phyloP scores from a whole-genome alignment of 768 basidiomycete genomes.

The Mycena albidolilacea region DNA sequence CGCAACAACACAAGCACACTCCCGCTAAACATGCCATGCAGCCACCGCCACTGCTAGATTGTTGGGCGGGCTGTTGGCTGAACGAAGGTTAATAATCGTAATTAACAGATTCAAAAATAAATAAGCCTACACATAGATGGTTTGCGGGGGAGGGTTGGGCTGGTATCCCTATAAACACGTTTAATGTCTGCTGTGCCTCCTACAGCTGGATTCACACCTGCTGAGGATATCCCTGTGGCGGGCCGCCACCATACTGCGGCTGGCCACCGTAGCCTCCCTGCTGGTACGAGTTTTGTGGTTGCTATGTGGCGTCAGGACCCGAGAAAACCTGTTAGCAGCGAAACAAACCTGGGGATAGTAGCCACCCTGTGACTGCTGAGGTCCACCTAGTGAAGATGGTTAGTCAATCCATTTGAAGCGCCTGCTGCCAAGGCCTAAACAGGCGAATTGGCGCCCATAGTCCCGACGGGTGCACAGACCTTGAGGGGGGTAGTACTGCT shows the following conservation, averaged over 20 bases:
- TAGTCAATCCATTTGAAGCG: background rate
- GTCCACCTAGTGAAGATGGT: slow-evolving; percentile 45
- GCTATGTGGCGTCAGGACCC: slow-evolving; percentile 50
- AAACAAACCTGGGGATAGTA: slow-evolving; percentile 72
- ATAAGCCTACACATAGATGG: slow-evolving; percentile 79
- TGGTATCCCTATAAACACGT: slow-evolving; percentile 58
- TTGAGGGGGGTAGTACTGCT: slow-evolving; percentile 69
- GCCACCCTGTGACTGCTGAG: slow-evolving; percentile 75
- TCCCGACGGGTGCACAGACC: slow-evolving; percentile 51
- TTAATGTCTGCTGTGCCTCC: no score
- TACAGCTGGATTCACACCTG: slow-evolving; percentile 45
- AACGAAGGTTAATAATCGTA: background rate
- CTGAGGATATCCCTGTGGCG: slow-evolving; percentile 65
- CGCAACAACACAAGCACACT: slow-evolving; percentile 76
- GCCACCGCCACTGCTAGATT: slow-evolving; percentile 59
- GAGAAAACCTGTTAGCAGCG: background rate
- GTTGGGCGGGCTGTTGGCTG: slow-evolving; percentile 67
- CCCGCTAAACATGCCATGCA: slow-evolving; percentile 79
- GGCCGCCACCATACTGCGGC: slow-evolving; percentile 39
- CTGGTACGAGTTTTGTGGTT: slow-evolving; percentile 81
- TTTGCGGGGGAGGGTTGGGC: slow-evolving; percentile 75
- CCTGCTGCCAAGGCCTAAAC: slow-evolving; percentile 2
- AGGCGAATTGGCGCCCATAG: slow-evolving; percentile 16
- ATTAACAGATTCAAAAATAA: background rate
- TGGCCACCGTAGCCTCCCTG: slow-evolving; percentile 30